Percentiles rank a stretch among this genome's conserved stretches.
phyloP scores from a whole-genome alignment of 331 rosid species.

The Cydonia oblonga region DNA sequence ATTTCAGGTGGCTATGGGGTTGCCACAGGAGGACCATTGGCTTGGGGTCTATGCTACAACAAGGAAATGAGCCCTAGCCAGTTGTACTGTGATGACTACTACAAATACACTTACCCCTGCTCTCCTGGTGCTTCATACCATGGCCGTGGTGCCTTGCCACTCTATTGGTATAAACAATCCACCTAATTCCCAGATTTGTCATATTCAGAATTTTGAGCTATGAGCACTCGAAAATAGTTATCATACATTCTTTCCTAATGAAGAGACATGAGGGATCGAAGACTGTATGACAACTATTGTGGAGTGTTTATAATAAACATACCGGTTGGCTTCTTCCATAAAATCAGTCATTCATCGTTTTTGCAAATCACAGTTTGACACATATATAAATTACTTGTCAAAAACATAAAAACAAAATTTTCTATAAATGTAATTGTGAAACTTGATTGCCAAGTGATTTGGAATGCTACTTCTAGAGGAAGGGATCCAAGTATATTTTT shows the following conservation, averaged over 20 bases:
- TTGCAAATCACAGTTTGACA: background rate
- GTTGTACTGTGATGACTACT: slow-evolving; percentile 35
- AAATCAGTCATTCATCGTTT: background rate
- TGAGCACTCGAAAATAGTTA: background rate
- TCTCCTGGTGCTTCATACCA: slow-evolving; percentile 46
- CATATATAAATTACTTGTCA: too few relatives aligned
- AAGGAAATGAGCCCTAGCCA: slow-evolving; percentile 44
- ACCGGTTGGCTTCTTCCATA: background rate
- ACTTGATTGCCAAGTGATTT: background rate
- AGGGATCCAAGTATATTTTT: background rate
- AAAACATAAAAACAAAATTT: too few relatives aligned
- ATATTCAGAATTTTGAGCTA: too few relatives aligned
- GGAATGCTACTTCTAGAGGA: background rate
- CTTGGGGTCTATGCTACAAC: slow-evolving; percentile 54
- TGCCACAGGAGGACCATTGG: slow-evolving; percentile 51
- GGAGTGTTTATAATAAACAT: background rate
- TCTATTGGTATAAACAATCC: slow-evolving; percentile 27
- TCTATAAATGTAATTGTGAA: background rate
- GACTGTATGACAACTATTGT: background rate
- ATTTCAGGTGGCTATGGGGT: slow-evolving; percentile 51
- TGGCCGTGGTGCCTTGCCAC: slow-evolving; percentile 53
- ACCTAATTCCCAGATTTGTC: background rate
- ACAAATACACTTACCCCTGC: slow-evolving; percentile 40
- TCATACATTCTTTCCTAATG: background rate
- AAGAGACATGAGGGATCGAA: background rate